These are phyloP conservation scores for Glycine tomentella DNA, from an alignment of 306 rosid species.

Conservation along the genomic window DNA sequence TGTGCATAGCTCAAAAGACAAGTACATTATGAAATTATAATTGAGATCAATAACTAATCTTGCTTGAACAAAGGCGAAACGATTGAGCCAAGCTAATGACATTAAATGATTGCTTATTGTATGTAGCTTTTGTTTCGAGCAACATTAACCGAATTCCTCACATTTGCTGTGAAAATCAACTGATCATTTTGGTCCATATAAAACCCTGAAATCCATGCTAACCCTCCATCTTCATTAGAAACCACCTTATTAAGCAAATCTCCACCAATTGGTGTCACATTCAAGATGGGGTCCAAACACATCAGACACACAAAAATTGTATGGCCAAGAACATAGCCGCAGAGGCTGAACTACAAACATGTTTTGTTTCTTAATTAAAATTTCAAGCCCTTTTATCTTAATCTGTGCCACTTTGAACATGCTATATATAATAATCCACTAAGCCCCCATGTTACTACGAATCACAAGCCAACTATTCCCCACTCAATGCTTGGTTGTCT, in stretches of 20 bases:
- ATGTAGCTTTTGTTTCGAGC: not conserved
- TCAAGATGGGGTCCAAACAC: conserved; percentile 40
- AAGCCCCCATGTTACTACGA: conserved; percentile 69
- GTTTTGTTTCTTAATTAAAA: too few relatives aligned
- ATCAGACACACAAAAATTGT: conserved; percentile 53
- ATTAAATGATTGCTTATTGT: not conserved
- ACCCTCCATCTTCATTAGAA: conserved; percentile 1
- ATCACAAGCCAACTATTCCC: conserved; percentile 70
- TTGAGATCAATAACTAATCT: not conserved
- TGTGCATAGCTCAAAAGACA: conserved; percentile 17
- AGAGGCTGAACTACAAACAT: too few relatives aligned
- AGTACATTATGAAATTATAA: not conserved
- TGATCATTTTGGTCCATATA: conserved; percentile 10
- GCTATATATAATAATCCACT: conserved; percentile 54
- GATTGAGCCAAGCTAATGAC: not conserved
- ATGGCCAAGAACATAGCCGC: conserved; percentile 59
- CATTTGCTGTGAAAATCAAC: not conserved
- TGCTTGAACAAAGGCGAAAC: not conserved
- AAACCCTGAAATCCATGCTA: not conserved
- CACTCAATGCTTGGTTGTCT: conserved; percentile 85
- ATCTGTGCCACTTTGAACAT: conserved; percentile 54
- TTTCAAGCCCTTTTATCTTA: conserved; percentile 12
- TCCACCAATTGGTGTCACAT: conserved; percentile 23
- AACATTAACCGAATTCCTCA: not conserved
- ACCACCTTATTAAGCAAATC: not conserved